These are phyloP conservation scores for Aspergillus ibericus DNA, from an alignment of 2,329 filamentous ascomycete species.

Conservation along the genomic window DNA sequence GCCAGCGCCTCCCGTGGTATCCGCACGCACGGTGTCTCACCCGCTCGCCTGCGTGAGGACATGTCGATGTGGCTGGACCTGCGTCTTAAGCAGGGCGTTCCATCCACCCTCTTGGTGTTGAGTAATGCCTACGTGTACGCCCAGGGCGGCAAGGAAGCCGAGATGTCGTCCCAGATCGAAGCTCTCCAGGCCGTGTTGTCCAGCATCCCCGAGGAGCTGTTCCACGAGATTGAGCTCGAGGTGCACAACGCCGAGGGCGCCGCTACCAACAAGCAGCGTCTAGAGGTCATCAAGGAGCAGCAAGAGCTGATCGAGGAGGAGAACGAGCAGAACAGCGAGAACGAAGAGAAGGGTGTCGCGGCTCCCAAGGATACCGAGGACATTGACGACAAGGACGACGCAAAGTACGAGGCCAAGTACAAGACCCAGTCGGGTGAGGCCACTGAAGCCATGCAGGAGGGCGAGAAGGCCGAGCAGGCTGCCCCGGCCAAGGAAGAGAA, in stretches of 20 bases:
- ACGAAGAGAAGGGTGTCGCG: conserved; percentile 70
- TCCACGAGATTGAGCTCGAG: conserved; percentile 99
- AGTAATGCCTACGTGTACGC: conserved; percentile 99
- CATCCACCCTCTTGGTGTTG: conserved; percentile 89
- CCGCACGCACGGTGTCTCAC: conserved; percentile 87
- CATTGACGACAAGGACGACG: conserved; percentile 88
- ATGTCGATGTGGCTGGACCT: conserved; percentile 93
- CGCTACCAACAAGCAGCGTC: conserved; percentile 96
- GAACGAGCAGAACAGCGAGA: conserved; percentile 84
- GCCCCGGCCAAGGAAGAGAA: conserved; percentile 26
- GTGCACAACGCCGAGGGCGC: conserved; percentile 95
- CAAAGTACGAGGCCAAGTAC: conserved; percentile 51
- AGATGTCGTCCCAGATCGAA: conserved; percentile 87
- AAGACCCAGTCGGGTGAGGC: conserved; percentile 49
- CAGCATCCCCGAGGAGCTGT: conserved; percentile 94
- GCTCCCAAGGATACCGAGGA: conserved; percentile 83
- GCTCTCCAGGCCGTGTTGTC: conserved; percentile 89
- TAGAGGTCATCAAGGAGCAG: conserved; percentile 97
- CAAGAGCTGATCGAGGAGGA: conserved; percentile 97
- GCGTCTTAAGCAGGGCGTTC: conserved; percentile 89
- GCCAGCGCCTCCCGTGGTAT: conserved; percentile 91
- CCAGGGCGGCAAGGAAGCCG: conserved; percentile 67
- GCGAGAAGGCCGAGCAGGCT: conserved; percentile 36
- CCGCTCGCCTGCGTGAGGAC: conserved; percentile 82
- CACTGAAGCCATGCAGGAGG: conserved; percentile 43